These are phyloP conservation scores for Cephaloascus albidus DNA, from an alignment of 805 yeast genomes.

Conservation along the genomic window DNA sequence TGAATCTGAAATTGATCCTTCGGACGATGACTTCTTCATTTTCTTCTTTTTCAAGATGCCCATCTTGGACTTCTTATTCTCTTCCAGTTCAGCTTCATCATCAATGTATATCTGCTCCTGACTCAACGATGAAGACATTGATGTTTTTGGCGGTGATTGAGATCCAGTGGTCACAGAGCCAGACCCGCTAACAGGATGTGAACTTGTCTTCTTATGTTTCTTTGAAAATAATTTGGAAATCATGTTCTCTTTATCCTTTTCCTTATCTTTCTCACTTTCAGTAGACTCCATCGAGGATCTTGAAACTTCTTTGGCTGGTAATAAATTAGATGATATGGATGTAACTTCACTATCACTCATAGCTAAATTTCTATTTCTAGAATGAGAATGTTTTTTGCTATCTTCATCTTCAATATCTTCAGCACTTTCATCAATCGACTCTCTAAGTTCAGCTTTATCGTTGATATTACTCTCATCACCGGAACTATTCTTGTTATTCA, in stretches of 20 bases:
- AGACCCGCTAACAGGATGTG: too few relatives aligned
- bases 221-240: constrained; percentile 30
- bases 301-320: neutral
- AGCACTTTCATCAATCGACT: constrained; percentile 2
- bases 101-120: too few relatives aligned
- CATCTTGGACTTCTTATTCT: constrained; percentile 2
- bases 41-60: constrained; percentile 2
- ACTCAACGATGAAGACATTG: too few relatives aligned
- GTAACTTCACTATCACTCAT: neutral
- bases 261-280: constrained; percentile 1
- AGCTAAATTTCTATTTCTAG: constrained; percentile 1
- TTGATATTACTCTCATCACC: constrained; percentile 4
- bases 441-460: constrained; percentile 1
- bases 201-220: constrained; percentile 9
- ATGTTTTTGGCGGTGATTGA: too few relatives aligned
- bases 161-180: too few relatives aligned
- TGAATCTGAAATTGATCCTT: constrained; percentile 1
- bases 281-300: constrained; percentile 1
- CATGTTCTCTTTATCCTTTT: constrained; percentile 26
- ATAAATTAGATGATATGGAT: neutral
- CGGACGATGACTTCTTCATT: constrained; percentile 1
- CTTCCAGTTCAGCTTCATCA: neutral
- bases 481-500: constrained; percentile 9
- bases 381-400: neutral
- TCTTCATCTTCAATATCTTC: neutral